Evolutionary conservation across 2,329 filamentous ascomycete species (phyloP).

Genomic region (Calonectria naviculata): DNA sequence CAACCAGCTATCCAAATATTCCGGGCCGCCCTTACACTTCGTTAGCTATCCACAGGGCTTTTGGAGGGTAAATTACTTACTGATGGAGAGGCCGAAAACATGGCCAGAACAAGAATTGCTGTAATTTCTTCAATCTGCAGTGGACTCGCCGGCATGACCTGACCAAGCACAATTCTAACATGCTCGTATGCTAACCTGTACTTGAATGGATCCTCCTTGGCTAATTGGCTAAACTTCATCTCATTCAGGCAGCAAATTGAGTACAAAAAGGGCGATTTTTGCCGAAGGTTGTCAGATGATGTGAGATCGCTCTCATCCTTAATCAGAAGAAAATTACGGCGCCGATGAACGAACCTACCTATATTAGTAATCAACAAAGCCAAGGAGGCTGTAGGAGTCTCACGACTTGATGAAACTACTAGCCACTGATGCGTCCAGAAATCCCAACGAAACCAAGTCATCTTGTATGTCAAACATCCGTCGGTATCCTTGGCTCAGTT

Average conservation of each 20-base stretch:
- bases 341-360: constrained; percentile 22
- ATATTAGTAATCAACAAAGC: not conserved
- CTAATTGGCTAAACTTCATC: constrained; percentile 42
- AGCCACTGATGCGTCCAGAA: constrained; percentile 21
- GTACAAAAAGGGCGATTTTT: constrained; percentile 52
- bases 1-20: constrained; percentile 57
- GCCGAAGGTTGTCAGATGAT: constrained; percentile 37
- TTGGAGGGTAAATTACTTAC: constrained; percentile 10
- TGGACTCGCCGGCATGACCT: constrained; percentile 52
- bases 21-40: constrained; percentile 33
- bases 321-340: constrained; percentile 25
- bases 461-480: constrained; percentile 21
- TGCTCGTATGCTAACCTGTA: constrained; percentile 54
- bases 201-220: constrained; percentile 22
- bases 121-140: constrained; percentile 54
- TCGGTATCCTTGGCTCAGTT: constrained; percentile 24
- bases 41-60: not conserved
- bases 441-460: constrained; percentile 21
- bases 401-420: constrained; percentile 18
- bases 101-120: constrained; percentile 52
- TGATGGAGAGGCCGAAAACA: constrained; percentile 32
- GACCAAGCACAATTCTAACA: constrained; percentile 50
- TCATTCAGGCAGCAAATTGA: constrained; percentile 53
- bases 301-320: constrained; percentile 21
- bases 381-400: not conserved